These are phyloP conservation scores for Malassezia equina DNA, from an alignment of 1,284 basidiomycete species.

Conservation along the genomic window DNA sequence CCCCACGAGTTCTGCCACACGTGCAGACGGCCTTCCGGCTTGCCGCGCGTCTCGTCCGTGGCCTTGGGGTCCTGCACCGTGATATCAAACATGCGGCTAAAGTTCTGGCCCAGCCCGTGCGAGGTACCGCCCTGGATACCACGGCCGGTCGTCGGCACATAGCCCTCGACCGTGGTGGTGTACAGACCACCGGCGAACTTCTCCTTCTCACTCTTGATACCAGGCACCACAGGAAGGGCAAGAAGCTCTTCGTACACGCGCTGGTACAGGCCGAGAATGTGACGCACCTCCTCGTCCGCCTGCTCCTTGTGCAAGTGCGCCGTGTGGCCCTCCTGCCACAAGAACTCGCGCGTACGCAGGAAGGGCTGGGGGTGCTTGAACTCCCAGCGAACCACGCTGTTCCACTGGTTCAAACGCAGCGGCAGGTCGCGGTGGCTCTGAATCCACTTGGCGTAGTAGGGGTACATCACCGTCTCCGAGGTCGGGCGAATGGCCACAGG, in stretches of 20 bases:
- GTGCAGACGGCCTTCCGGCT: slow-evolving; percentile 56
- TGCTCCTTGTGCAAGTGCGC: slow-evolving; percentile 79
- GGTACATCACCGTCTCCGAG: slow-evolving; percentile 96
- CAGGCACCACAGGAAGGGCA: slow-evolving; percentile 90
- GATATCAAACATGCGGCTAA: slow-evolving; percentile 98
- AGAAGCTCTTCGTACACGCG: slow-evolving; percentile 94
- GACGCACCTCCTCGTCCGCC: slow-evolving; percentile 78
- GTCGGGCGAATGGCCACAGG: slow-evolving; percentile 96
- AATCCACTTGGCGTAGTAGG: slow-evolving; percentile 95
- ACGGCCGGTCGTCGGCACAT: slow-evolving; percentile 90
- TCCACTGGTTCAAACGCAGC: slow-evolving; percentile 97
- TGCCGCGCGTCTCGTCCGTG: slow-evolving; percentile 37
- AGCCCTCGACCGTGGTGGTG: slow-evolving; percentile 96
- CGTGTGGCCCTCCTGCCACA: slow-evolving; percentile 99
- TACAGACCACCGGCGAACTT: slow-evolving; percentile 97
- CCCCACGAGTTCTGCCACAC: slow-evolving; percentile 99
- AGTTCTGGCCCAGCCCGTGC: slow-evolving; percentile 96
- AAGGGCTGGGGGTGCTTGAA: slow-evolving; percentile 99
- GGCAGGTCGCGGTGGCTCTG: slow-evolving; percentile 93
- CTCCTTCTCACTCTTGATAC: slow-evolving; percentile 96
- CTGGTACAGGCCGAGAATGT: slow-evolving; percentile 91
- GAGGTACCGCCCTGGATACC: slow-evolving; percentile 98
- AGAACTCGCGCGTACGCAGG: slow-evolving; percentile 95
- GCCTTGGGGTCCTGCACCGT: slow-evolving; percentile 67
- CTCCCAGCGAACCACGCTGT: slow-evolving; percentile 97